Evolutionary conservation across 2,329 filamentous ascomycete species (phyloP).

Genomic region (Fusarium staphyleae): DNA sequence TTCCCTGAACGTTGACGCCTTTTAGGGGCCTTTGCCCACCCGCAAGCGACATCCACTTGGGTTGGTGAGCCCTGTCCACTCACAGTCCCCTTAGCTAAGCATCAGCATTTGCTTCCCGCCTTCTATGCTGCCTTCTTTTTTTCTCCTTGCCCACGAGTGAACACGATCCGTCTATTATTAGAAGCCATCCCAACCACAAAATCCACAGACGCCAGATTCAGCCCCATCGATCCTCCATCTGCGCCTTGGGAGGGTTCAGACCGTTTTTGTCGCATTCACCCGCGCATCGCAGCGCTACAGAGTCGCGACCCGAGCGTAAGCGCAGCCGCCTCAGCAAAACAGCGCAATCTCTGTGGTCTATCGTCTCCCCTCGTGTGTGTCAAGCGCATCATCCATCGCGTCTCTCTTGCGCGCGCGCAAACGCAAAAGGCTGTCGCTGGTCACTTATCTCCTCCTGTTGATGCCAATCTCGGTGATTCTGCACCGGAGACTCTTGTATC

Average conservation of each 20-base stretch:
- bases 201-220: constrained; percentile 42
- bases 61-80: constrained; percentile 22
- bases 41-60: constrained; percentile 9
- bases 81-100: constrained; percentile 28
- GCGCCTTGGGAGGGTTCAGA: background rate
- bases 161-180: constrained; percentile 46
- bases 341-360: background rate
- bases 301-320: constrained; percentile 17
- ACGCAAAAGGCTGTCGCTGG: constrained; percentile 12
- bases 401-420: constrained; percentile 1
- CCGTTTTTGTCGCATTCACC: background rate
- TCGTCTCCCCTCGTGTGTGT: background rate
- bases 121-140: constrained; percentile 41
- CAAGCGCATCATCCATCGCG: constrained; percentile 29
- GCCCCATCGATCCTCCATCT: constrained; percentile 38
- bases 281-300: background rate
- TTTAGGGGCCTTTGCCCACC: constrained; percentile 20
- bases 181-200: constrained; percentile 37
- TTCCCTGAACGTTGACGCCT: constrained; percentile 18
- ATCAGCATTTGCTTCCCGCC: constrained; percentile 20
- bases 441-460: background rate
- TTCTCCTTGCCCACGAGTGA: constrained; percentile 30
- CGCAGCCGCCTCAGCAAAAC: constrained; percentile 2
- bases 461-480: constrained; percentile 3
- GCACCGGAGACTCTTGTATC: background rate